phyloP scores from a whole-genome alignment of 2,329 filamentous ascomycete species.

The Ophiostoma perfectum region DNA sequence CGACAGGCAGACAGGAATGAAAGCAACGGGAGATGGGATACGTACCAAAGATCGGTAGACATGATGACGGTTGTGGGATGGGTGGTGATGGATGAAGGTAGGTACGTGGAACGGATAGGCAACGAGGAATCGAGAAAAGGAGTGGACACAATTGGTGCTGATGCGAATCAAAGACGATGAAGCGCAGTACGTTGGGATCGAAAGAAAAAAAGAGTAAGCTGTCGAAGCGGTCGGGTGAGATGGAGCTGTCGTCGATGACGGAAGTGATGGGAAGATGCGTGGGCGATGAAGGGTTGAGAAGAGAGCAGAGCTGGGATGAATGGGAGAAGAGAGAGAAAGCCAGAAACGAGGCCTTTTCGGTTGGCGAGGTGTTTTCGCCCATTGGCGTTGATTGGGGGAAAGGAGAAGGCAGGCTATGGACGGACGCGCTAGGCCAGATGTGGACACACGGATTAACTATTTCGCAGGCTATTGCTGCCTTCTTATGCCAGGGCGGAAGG shows the following conservation, averaged over 20 bases:
- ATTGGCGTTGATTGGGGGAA: conserved; percentile 29
- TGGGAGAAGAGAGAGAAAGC: conserved; percentile 17
- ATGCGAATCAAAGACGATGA: conserved; percentile 7
- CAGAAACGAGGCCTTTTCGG: conserved; percentile 28
- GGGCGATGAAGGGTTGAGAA: conserved; percentile 21
- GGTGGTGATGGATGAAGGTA: conserved; percentile 1
- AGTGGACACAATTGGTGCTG: conserved; percentile 17
- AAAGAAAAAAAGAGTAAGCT: conserved; percentile 16
- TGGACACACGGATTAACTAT: conserved; percentile 22
- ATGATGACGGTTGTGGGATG: conserved; percentile 23
- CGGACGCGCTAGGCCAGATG: conserved; percentile 11
- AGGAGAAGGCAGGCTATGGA: conserved; percentile 19
- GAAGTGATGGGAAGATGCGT: conserved; percentile 19
- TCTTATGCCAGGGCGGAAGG: conserved; percentile 9
- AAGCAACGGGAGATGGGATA: neutral
- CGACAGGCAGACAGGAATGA: neutral
- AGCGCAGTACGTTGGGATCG: neutral
- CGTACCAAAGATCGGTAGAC: conserved; percentile 27
- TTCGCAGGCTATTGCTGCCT: conserved; percentile 19
- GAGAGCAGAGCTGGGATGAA: conserved; percentile 16
- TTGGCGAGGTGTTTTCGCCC: conserved; percentile 35
- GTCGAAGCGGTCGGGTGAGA: conserved; percentile 15
- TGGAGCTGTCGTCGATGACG: conserved; percentile 21
- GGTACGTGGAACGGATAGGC: neutral
- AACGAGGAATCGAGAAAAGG: conserved; percentile 10